These are phyloP conservation scores for Suillus americanus DNA, from an alignment of 768 basidiomycete species.

Conservation along the genomic window DNA sequence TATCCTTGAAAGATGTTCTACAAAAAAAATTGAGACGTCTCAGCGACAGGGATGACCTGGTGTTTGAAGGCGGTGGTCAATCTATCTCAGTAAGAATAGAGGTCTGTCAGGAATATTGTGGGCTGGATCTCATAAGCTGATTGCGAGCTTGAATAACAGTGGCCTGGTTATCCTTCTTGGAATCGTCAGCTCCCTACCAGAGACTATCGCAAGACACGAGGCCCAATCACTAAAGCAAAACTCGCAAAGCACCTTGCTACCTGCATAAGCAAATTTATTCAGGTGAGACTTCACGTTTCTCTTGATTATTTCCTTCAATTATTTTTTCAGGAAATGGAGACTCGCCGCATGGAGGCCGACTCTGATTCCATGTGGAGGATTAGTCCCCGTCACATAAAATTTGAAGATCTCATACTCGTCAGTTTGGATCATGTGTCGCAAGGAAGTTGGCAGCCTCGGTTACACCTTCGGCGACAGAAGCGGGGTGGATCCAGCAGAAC, in stretches of 20 bases:
- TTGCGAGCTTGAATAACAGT: slow-evolving; percentile 38
- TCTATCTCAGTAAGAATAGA: slow-evolving; percentile 73
- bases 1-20: slow-evolving; percentile 58
- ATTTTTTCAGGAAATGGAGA: slow-evolving; percentile 47
- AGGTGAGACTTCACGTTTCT: slow-evolving; percentile 34
- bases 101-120: slow-evolving; percentile 36
- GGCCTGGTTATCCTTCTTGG: slow-evolving; percentile 78
- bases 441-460: slow-evolving; percentile 76
- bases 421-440: slow-evolving; percentile 77
- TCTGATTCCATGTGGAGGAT: slow-evolving; percentile 58
- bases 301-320: background rate
- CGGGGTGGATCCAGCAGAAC: background rate
- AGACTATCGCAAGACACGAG: slow-evolving; percentile 70
- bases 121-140: background rate
- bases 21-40: slow-evolving; percentile 55
- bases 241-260: slow-evolving; percentile 71
- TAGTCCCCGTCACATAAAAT: slow-evolving; percentile 49
- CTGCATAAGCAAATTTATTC: slow-evolving; percentile 63
- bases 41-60: slow-evolving; percentile 52
- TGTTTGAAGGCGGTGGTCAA: slow-evolving; percentile 67
- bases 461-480: slow-evolving; percentile 40
- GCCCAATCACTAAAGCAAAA: slow-evolving; percentile 69
- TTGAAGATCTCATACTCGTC: slow-evolving; percentile 68
- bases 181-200: slow-evolving; percentile 72
- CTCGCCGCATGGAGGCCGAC: slow-evolving; percentile 52